phyloP scores from a whole-genome alignment of 1,139 yeast species.

The Waltiozyma sp. region DNA sequence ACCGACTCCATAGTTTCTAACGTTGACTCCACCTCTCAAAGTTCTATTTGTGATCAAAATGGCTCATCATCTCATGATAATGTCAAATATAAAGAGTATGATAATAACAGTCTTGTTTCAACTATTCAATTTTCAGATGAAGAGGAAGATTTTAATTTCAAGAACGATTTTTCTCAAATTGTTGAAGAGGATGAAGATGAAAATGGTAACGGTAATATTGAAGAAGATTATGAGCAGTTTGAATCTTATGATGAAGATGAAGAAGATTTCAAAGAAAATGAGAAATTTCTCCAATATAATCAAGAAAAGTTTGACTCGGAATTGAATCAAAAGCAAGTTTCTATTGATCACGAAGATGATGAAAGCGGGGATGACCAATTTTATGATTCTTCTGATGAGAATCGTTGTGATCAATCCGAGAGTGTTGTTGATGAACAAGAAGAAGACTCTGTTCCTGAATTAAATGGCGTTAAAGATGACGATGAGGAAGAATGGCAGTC shows the following conservation, averaged over 20 bases:
- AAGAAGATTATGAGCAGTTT: not conserved
- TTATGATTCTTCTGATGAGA: too few relatives aligned
- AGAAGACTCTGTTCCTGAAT: not conserved
- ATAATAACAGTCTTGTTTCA: slow-evolving; percentile 6
- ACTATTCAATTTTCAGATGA: slow-evolving; percentile 7
- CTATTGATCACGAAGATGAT: too few relatives aligned
- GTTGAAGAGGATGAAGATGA: not conserved
- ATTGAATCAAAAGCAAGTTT: too few relatives aligned
- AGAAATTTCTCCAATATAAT: not conserved
- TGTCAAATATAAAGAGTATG: slow-evolving; percentile 3
- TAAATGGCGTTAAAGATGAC: not conserved
- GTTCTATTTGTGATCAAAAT: too few relatives aligned
- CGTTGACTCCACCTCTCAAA: too few relatives aligned
- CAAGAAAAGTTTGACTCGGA: not conserved
- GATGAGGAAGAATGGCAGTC: not conserved
- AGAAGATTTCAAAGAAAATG: not conserved
- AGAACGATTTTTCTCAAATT: not conserved
- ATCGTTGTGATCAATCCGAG: too few relatives aligned
- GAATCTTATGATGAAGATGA: slow-evolving; percentile 1
- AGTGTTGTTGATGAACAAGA: not conserved
- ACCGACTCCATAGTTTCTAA: slow-evolving; percentile 6
- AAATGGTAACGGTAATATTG: not conserved
- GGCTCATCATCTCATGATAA: not conserved
- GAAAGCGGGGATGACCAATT: not conserved
- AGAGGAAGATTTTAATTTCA: slow-evolving; percentile 2